phyloP scores from a whole-genome alignment of 73 alveolate species.

The Paramecium primaurelia region DNA sequence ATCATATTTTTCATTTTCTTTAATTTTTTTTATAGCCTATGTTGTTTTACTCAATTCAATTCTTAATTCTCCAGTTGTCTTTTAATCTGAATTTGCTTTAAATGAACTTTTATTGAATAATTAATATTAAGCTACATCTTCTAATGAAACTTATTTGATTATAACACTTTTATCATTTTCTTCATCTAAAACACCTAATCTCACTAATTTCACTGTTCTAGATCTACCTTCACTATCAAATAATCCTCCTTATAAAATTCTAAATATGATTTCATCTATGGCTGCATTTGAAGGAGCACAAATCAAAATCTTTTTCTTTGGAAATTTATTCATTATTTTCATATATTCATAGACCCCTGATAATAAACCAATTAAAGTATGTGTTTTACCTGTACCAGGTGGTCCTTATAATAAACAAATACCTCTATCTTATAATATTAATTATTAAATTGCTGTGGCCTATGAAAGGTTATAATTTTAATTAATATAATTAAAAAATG shows the following conservation, averaged over 20 bases:
- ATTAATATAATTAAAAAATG: constrained; percentile 9
- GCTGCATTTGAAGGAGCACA: constrained; percentile 90
- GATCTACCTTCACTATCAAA: constrained; percentile 60
- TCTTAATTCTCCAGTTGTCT: background rate
- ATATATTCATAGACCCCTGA: constrained; percentile 48
- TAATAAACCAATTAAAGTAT: constrained; percentile 42
- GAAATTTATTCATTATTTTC: background rate
- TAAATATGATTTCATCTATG: constrained; percentile 73
- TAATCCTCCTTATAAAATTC: constrained; percentile 60
- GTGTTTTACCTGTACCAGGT: constrained; percentile 62
- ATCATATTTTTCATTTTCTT: background rate
- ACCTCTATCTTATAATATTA: background rate
- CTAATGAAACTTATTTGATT: background rate
- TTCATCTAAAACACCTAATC: constrained; percentile 63
- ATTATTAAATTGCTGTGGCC: background rate
- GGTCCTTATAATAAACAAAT: constrained; percentile 55
- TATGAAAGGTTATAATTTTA: background rate
- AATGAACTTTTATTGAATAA: background rate
- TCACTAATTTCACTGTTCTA: constrained; percentile 24
- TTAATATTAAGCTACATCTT: background rate
- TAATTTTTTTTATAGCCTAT: background rate
- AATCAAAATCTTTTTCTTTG: constrained; percentile 45
- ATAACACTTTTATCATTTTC: constrained; percentile 28
- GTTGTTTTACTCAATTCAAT: background rate
- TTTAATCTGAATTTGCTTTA: background rate